A percentile compares a stretch with the other conserved stretches of the same genome.
These are phyloP conservation scores for Middelhovenomyces tepae DNA, from an alignment of 805 yeast species.

Conservation along the genomic window DNA sequence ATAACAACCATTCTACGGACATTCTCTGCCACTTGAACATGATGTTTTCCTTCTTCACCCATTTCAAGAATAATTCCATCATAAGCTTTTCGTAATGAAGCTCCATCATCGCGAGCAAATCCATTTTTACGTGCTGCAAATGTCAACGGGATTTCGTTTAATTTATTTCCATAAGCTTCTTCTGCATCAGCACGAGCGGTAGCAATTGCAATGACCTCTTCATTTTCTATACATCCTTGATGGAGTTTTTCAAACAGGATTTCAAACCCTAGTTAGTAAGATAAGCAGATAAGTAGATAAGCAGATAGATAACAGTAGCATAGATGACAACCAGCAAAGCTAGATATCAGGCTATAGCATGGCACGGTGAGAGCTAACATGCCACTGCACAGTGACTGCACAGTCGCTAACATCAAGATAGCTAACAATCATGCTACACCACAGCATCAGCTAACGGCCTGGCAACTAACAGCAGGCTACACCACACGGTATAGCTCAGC, in stretches of 20 bases:
- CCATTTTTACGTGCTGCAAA: conserved; percentile 34
- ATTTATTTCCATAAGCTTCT: conserved; percentile 49
- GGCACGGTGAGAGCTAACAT: too few species aligned
- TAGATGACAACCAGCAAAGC: too few species aligned
- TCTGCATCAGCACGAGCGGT: conserved; percentile 67
- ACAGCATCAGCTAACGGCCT: too few species aligned
- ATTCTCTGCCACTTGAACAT: conserved; percentile 51
- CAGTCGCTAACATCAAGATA: too few species aligned
- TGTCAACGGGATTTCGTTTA: conserved; percentile 33
- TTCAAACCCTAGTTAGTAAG: conserved; percentile 25
- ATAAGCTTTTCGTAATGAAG: conserved; percentile 55
- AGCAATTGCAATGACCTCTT: conserved; percentile 56
- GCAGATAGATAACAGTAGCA: background rate
- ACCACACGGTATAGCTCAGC: too few species aligned
- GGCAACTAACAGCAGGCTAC: too few species aligned
- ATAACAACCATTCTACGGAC: conserved; percentile 51
- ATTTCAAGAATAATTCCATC: conserved; percentile 48
- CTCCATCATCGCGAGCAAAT: conserved; percentile 51
- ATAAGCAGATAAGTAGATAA: conserved; percentile 7
- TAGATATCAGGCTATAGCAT: too few species aligned
- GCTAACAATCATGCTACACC: too few species aligned
- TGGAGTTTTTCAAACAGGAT: conserved; percentile 29
- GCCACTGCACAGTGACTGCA: too few species aligned
- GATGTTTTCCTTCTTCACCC: conserved; percentile 49
- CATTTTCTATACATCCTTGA: conserved; percentile 61